Percentiles rank a stretch among this genome's conserved stretches.
phyloP scores from a whole-genome alignment of 495 filamentous ascomycete genomes.

The Lasiosphaeris hirsuta region DNA sequence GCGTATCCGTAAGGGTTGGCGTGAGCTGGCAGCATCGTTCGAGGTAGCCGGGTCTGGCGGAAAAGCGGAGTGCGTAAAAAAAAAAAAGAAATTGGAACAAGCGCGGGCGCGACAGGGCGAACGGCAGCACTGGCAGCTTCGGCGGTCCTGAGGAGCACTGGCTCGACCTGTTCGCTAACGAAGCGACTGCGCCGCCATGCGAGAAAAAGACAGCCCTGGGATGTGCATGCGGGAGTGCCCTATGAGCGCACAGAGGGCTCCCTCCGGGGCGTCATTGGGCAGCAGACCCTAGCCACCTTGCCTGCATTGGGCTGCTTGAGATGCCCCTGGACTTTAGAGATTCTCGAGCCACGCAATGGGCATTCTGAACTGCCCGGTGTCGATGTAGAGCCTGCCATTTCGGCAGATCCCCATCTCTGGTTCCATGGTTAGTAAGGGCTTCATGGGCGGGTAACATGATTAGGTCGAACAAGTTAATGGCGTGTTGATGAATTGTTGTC shows the following conservation, averaged over 20 bases:
- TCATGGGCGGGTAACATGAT: too few relatives aligned
- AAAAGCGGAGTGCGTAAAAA: not conserved
- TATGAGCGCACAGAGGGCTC: slow-evolving; percentile 32
- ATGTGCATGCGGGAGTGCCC: slow-evolving; percentile 32
- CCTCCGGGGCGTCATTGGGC: slow-evolving; percentile 31
- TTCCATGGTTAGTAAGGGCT: not conserved
- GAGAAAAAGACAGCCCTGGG: slow-evolving; percentile 27
- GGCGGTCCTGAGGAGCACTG: slow-evolving; percentile 10
- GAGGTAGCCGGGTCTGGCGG: slow-evolving; percentile 12
- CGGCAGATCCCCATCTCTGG: not conserved
- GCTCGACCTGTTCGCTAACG: slow-evolving; percentile 4
- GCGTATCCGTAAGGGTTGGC: not conserved
- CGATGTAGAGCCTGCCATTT: not conserved
- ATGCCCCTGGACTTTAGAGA: not conserved
- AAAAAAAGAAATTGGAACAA: slow-evolving; percentile 4
- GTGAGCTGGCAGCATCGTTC: not conserved
- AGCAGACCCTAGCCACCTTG: slow-evolving; percentile 19
- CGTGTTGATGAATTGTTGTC: too few relatives aligned
- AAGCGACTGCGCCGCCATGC: slow-evolving; percentile 33
- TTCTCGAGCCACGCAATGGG: not conserved
- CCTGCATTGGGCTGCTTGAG: slow-evolving; percentile 9
- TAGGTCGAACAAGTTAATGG: too few relatives aligned
- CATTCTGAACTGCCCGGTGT: not conserved
- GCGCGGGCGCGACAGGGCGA: slow-evolving; percentile 13
- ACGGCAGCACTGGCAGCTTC: slow-evolving; percentile 1